Evolutionary conservation across 2,329 filamentous ascomycete genomes (phyloP).

Genomic region (Calonectria naviculata): DNA sequence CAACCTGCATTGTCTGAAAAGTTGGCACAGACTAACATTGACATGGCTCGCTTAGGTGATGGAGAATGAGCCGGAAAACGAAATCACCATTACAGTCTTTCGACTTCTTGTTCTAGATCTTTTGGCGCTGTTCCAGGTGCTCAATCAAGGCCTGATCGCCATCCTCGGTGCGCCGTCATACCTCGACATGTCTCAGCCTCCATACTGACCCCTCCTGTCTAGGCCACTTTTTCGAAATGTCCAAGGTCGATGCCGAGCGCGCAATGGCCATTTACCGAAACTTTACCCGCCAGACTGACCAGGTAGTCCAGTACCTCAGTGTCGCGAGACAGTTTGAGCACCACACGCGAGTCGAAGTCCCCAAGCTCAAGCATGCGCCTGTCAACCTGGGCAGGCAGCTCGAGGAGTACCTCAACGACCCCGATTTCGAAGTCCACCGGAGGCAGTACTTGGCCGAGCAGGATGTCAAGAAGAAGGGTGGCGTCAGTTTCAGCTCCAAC

Average conservation of each 20-base stretch:
- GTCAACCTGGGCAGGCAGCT: constrained; percentile 90
- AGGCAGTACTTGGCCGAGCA: constrained; percentile 92
- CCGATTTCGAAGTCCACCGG: constrained; percentile 94
- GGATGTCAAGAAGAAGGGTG: constrained; percentile 72
- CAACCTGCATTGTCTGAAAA: not conserved
- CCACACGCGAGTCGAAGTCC: constrained; percentile 92
- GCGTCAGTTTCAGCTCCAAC: constrained; percentile 37
- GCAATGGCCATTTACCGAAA: constrained; percentile 92
- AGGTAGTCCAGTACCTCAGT: constrained; percentile 89
- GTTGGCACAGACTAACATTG: constrained; percentile 17
- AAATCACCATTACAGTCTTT: constrained; percentile 96
- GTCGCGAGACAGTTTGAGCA: constrained; percentile 91
- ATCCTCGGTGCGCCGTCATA: constrained; percentile 77
- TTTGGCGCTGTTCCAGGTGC: constrained; percentile 88
- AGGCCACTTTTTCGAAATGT: constrained; percentile 99
- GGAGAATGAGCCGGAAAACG: constrained; percentile 90
- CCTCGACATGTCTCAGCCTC: constrained; percentile 22
- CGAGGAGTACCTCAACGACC: constrained; percentile 93
- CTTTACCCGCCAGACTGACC: constrained; percentile 92
- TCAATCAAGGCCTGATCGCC: constrained; percentile 98
- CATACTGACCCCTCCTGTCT: constrained; percentile 29
- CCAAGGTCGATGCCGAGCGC: constrained; percentile 89
- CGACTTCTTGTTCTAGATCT: constrained; percentile 91
- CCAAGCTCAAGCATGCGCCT: constrained; percentile 96
- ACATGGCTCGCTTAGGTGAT: constrained; percentile 71